Conservation (phyloP, 139 green algal genomes). For the Picochlorum sp. region DNA sequence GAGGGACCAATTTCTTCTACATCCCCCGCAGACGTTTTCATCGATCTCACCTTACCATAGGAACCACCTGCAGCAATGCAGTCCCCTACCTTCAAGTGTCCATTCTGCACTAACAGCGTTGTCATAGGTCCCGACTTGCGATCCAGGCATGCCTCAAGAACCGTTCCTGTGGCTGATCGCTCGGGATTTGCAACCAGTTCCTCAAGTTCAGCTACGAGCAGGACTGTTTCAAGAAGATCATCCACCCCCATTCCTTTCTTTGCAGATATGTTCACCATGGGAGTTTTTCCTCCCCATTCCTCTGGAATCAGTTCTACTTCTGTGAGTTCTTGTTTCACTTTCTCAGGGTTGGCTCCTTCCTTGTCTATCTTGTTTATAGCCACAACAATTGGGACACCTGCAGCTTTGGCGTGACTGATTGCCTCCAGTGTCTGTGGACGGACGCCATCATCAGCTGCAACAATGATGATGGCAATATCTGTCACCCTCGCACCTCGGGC, state of each 20-base stretch:
- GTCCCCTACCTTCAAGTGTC: conserved; percentile 82
- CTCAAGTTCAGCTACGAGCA: conserved; percentile 78
- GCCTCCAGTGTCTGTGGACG: conserved; percentile 92
- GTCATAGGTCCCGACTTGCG: conserved; percentile 67
- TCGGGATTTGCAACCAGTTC: conserved; percentile 72
- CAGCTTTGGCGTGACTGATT: conserved; percentile 82
- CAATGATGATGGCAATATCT: conserved; percentile 94
- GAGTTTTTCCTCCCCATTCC: conserved; percentile 90
- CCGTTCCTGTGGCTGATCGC: conserved; percentile 64
- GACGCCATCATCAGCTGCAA: conserved; percentile 95
- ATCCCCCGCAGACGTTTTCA: conserved; percentile 52
- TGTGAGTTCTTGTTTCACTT: conserved; percentile 80
- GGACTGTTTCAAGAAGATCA: conserved; percentile 71
- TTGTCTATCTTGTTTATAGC: conserved; percentile 94
- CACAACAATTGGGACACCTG: conserved; percentile 82
- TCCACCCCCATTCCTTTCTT: conserved; percentile 80
- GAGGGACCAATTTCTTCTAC: conserved; percentile 64
- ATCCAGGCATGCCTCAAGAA: conserved; percentile 93
- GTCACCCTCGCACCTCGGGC: conserved; percentile 84
- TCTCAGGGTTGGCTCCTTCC: conserved; percentile 75
- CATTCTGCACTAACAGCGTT: conserved; percentile 83
- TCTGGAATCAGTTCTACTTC: conserved; percentile 83
- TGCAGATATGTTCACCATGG: conserved; percentile 81
- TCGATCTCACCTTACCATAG: conserved; percentile 74
- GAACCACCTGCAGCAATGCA: conserved; percentile 58